Conservation (phyloP, 495 filamentous ascomycete species). For the Aspergillus baeticus region DNA sequence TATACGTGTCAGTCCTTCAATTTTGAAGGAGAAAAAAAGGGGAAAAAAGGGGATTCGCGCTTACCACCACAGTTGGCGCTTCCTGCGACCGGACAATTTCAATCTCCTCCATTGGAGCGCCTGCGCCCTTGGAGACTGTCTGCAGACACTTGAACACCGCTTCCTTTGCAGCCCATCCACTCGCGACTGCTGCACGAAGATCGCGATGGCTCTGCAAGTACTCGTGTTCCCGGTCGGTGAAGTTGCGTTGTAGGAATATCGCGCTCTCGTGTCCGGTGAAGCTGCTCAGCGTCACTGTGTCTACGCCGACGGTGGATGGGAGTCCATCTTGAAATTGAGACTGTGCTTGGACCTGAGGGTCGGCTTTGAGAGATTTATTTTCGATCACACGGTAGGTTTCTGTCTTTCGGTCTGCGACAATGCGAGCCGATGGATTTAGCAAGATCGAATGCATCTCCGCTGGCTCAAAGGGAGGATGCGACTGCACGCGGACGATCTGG, state of each 20-base stretch:
- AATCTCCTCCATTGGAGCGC: constrained; percentile 86
- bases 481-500: not conserved
- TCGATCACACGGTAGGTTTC: not conserved
- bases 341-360: too few species aligned
- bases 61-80: not conserved
- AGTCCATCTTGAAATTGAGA: too few species aligned
- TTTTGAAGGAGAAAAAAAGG: too few species aligned
- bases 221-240: constrained; percentile 72
- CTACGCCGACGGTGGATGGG: not conserved
- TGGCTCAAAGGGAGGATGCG: not conserved
- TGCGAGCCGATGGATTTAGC: not conserved
- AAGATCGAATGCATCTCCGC: not conserved
- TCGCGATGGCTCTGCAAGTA: constrained; percentile 77
- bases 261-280: constrained; percentile 65
- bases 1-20: not conserved
- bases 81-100: constrained; percentile 67
- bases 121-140: constrained; percentile 64
- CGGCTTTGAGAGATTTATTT: too few species aligned
- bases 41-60: too few species aligned
- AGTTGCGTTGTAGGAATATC: constrained; percentile 90
- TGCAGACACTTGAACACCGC: constrained; percentile 93
- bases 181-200: constrained; percentile 80
- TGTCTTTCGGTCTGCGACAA: not conserved
- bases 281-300: constrained; percentile 49
- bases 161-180: constrained; percentile 93